Conservation (phyloP, 73 alveolate genomes). For the Stentor roeselii region DNA sequence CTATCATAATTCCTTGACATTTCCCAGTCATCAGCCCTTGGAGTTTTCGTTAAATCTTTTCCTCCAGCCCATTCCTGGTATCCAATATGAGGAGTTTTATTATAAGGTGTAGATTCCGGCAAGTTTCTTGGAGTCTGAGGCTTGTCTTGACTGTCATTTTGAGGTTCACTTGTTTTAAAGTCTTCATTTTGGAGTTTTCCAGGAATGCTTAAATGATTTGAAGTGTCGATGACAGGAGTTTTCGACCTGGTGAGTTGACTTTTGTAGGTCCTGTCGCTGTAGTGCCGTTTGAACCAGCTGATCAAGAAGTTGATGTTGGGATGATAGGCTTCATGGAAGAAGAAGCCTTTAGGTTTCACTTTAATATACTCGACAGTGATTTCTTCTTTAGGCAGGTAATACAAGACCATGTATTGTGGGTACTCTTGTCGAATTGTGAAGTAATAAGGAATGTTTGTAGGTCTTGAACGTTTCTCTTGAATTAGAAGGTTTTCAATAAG, state of each 20-base stretch:
- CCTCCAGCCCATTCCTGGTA: conserved; percentile 30
- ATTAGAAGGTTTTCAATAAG: conserved; percentile 60
- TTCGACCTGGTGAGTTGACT: conserved; percentile 18
- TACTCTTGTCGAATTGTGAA: conserved; percentile 74
- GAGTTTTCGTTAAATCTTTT: conserved; percentile 21
- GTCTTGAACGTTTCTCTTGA: conserved; percentile 66
- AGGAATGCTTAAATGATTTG: neutral
- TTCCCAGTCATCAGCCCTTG: conserved; percentile 35
- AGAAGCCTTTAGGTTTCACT: conserved; percentile 81
- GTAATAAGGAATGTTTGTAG: conserved; percentile 77
- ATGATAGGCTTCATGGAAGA: conserved; percentile 59
- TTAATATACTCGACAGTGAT: conserved; percentile 79
- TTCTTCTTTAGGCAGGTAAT: conserved; percentile 73
- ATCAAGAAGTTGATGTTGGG: conserved; percentile 37
- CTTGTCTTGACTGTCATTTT: neutral
- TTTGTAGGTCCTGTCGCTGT: neutral
- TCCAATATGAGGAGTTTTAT: conserved; percentile 25
- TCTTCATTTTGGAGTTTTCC: conserved; percentile 8
- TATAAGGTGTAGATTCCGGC: conserved; percentile 19
- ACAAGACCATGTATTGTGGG: conserved; percentile 84
- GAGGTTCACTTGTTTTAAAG: neutral
- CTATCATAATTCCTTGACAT: conserved; percentile 11
- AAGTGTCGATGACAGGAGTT: conserved; percentile 25
- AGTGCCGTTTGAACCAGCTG: conserved; percentile 45
- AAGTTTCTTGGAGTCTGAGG: neutral